Evolutionary conservation across 2,329 filamentous ascomycete species (phyloP), one percentile per base, ranked within the genome.

Genomic region (Cladophialophora carrionii): DNA sequence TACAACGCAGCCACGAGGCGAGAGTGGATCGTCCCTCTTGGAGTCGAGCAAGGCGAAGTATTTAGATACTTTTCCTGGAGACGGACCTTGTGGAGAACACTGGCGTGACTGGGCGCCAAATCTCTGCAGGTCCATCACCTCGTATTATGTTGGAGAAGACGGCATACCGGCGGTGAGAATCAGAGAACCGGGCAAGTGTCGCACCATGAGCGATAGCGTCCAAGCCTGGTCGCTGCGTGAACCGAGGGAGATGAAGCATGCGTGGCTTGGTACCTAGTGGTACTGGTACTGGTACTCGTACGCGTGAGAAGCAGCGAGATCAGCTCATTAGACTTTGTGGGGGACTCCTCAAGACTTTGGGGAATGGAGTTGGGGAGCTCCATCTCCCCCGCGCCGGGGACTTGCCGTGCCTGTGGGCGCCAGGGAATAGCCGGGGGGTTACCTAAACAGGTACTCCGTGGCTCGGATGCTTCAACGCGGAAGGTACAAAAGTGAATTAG

Each of bases 331-430:
- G 51, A 61, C 17, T 55, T 61, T 61, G 59, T 55, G 59, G 59
- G 59, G 59, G 51, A 61, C 29, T 32, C 9, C n/a, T 14, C 4
- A 9, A 22, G 37, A 17, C 43, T 24, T 61, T 61, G 59, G 59
- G 59, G 59, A 61, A 61, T 54, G 49, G 51, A 46, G 59, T 61
- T 61, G 59, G 59, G 46, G 59, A 61, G 48, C 51, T 34, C 6
- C 22, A 54, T 17, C 49, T 55, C 49, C 34, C 34, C 57, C 37
- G 26, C 56, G 56, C 37, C 26, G 56, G 56, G 26, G 24, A 14
- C 32, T 17, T 24, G 54, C 9, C 24, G 51, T 54, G 14, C 51
- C 9, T 55, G 29, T 24, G 58, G 22, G 48, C 10, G 49, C 24
- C 58, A 46, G 55, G 22, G 34, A 34, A 61, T 17, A 53, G 20